Evolutionary conservation across 2,329 filamentous ascomycete genomes (phyloP).

Genomic region (Cercospora citrullina): DNA sequence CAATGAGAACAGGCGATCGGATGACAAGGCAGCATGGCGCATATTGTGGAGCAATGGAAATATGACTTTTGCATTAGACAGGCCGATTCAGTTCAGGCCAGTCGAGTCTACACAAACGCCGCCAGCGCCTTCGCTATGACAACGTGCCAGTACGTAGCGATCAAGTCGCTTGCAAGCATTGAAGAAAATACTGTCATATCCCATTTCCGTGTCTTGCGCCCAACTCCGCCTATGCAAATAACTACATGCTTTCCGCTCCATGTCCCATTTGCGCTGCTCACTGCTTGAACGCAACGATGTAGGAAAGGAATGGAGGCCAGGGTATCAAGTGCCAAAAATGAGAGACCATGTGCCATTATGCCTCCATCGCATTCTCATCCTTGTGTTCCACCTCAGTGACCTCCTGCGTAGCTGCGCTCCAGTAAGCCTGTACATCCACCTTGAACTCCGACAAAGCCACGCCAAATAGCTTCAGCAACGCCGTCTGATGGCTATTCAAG

Average conservation of each 20-base stretch:
- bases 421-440: slow-evolving; percentile 69
- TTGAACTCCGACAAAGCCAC: slow-evolving; percentile 88
- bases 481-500: slow-evolving; percentile 88
- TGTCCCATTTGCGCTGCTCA: background rate
- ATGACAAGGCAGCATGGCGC: slow-evolving; percentile 18
- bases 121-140: slow-evolving; percentile 37
- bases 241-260: background rate
- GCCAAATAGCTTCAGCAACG: slow-evolving; percentile 89
- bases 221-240: slow-evolving; percentile 2
- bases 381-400: slow-evolving; percentile 37
- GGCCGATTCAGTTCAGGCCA: slow-evolving; percentile 14
- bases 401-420: slow-evolving; percentile 39
- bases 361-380: slow-evolving; percentile 34
- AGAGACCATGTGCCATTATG: slow-evolving; percentile 20
- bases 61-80: slow-evolving; percentile 10
- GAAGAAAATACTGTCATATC: slow-evolving; percentile 18
- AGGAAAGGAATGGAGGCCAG: background rate
- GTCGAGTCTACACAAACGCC: slow-evolving; percentile 28
- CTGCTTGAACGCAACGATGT: background rate
- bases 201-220: slow-evolving; percentile 7
- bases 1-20: slow-evolving; percentile 18
- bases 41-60: slow-evolving; percentile 15
- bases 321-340: background rate
- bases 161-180: slow-evolving; percentile 28
- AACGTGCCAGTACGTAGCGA: slow-evolving; percentile 29